These are phyloP conservation scores for Penicillium corylophilum DNA, from an alignment of 2,329 filamentous ascomycete genomes.

Conservation along the genomic window DNA sequence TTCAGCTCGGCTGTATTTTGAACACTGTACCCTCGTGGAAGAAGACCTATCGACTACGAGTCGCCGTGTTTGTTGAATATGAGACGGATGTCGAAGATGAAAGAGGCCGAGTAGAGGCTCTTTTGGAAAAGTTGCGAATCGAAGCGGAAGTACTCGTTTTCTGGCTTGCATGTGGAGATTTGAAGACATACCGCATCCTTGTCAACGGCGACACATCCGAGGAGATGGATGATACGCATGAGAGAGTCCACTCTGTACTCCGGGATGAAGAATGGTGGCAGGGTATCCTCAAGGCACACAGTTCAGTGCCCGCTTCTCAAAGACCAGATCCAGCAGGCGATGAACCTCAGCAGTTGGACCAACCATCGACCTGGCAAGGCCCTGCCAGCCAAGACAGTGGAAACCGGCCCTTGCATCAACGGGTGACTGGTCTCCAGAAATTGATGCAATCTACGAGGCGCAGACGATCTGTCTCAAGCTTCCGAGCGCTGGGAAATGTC, in stretches of 20 bases:
- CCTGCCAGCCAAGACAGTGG: slow-evolving; percentile 53
- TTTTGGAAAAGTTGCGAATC: slow-evolving; percentile 79
- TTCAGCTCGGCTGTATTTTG: slow-evolving; percentile 82
- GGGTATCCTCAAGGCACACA: slow-evolving; percentile 37
- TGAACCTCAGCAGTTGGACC: slow-evolving; percentile 37
- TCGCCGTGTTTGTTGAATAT: slow-evolving; percentile 87
- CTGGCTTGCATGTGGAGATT: slow-evolving; percentile 71
- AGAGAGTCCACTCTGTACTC: slow-evolving; percentile 64
- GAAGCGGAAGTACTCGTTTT: slow-evolving; percentile 77
- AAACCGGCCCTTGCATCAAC: slow-evolving; percentile 41
- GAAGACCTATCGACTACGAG: slow-evolving; percentile 67
- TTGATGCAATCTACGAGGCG: slow-evolving; percentile 62
- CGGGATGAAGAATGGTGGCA: slow-evolving; percentile 80
- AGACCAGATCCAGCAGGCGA: slow-evolving; percentile 17
- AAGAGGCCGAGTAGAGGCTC: slow-evolving; percentile 65
- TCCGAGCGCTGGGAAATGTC: slow-evolving; percentile 55
- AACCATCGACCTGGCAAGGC: slow-evolving; percentile 52
- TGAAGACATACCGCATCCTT: slow-evolving; percentile 74
- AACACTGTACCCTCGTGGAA: slow-evolving; percentile 81
- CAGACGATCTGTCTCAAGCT: slow-evolving; percentile 48
- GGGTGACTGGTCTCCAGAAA: slow-evolving; percentile 60
- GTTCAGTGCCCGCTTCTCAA: slow-evolving; percentile 8
- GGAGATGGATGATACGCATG: slow-evolving; percentile 55
- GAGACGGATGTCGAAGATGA: slow-evolving; percentile 82
- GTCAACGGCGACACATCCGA: slow-evolving; percentile 64